phyloP scores from a whole-genome alignment of 2,329 filamentous ascomycete species.

The Trichoderma hamatum region DNA sequence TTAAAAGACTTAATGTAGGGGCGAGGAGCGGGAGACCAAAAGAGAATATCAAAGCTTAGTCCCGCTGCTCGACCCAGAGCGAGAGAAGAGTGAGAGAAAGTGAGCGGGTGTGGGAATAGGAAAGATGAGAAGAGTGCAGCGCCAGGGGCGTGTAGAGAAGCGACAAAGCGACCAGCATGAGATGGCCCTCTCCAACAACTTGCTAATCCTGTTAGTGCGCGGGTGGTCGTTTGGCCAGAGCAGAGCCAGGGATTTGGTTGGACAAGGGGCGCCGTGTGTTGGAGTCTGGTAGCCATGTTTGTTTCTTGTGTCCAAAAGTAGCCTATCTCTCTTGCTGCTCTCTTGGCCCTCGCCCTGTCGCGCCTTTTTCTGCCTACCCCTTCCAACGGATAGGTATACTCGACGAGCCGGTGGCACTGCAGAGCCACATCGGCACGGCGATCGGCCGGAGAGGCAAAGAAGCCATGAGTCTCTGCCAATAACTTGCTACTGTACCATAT shows the following conservation, averaged over 20 bases:
- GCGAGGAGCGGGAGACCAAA: conserved; percentile 20
- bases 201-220: conserved; percentile 24
- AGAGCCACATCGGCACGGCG: conserved; percentile 9
- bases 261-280: conserved; percentile 19
- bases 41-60: conserved; percentile 25
- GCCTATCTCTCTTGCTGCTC: not conserved
- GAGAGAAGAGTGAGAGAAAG: conserved; percentile 12
- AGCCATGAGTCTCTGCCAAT: not conserved
- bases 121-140: not conserved
- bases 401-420: not conserved
- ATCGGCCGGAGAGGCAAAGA: not conserved
- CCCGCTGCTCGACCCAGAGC: conserved; percentile 19
- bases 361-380: not conserved
- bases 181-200: conserved; percentile 22
- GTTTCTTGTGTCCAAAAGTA: conserved; percentile 24
- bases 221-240: conserved; percentile 23
- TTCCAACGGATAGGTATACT: not conserved
- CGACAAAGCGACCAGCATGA: conserved; percentile 14
- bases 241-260: conserved; percentile 20
- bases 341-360: conserved; percentile 3
- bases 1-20: conserved; percentile 24
- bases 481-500: not conserved
- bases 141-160: conserved; percentile 2
- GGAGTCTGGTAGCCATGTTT: conserved; percentile 16
- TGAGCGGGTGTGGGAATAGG: conserved; percentile 11